Evolutionary conservation across 1,139 yeast genomes (phyloP).

Genomic region (Yamadazyma buinensis): DNA sequence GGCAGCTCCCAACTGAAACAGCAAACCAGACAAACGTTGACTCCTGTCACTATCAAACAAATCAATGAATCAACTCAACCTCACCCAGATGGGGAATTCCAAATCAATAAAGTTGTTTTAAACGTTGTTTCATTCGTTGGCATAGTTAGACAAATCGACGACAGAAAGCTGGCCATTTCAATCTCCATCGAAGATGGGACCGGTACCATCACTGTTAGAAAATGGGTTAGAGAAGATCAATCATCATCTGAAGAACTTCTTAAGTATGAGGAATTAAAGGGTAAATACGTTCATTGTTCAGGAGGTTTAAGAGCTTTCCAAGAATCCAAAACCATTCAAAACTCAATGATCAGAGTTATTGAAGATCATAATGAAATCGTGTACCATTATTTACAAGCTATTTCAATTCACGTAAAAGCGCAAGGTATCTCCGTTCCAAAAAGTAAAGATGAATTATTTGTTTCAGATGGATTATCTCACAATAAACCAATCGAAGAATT

Average conservation of each 20-base stretch:
- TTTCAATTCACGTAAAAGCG: constrained; percentile 56
- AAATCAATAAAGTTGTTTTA: constrained; percentile 58
- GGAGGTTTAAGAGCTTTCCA: constrained; percentile 73
- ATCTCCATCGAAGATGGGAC: constrained; percentile 83
- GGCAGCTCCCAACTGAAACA: constrained; percentile 29
- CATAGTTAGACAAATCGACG: constrained; percentile 54
- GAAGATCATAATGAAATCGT: constrained; percentile 71
- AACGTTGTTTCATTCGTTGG: constrained; percentile 65
- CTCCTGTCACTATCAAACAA: constrained; percentile 85
- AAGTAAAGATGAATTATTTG: constrained; percentile 37
- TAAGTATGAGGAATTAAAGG: constrained; percentile 26
- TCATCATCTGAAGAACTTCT: constrained; percentile 33
- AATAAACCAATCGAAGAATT: constrained; percentile 29
- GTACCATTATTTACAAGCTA: constrained; percentile 74
- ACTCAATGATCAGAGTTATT: constrained; percentile 57
- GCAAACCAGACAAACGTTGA: constrained; percentile 45
- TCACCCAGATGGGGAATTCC: constrained; percentile 74
- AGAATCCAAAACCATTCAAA: constrained; percentile 62
- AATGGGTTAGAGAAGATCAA: constrained; percentile 56
- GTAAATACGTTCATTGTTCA: constrained; percentile 61
- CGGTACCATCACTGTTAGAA: constrained; percentile 65
- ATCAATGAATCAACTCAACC: constrained; percentile 62
- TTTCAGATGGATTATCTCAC: constrained; percentile 24
- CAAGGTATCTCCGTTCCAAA: constrained; percentile 30
- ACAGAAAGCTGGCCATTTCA: constrained; percentile 47